phyloP scores from a whole-genome alignment of 2,329 filamentous ascomycete species.

The Beauveria scarabaeidicola region DNA sequence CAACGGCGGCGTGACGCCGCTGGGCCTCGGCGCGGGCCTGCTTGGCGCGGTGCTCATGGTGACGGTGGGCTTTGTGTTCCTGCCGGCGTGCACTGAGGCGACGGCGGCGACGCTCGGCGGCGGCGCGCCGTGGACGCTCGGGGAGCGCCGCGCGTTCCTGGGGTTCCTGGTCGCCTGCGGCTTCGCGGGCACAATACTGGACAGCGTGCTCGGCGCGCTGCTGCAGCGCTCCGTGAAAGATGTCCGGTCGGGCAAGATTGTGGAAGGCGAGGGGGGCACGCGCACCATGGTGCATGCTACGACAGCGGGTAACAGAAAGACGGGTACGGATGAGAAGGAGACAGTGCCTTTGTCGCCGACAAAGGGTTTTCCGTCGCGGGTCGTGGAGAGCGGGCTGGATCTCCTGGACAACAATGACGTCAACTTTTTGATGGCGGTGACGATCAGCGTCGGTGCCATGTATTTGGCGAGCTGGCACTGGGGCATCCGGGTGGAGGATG shows the following conservation, averaged over 20 bases:
- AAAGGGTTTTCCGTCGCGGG: slow-evolving; percentile 46
- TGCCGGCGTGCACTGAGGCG: slow-evolving; percentile 57
- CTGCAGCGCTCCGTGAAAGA: slow-evolving; percentile 84
- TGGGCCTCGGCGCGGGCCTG: slow-evolving; percentile 65
- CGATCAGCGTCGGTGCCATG: slow-evolving; percentile 76
- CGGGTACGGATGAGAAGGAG: slow-evolving; percentile 29
- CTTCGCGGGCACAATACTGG: slow-evolving; percentile 69
- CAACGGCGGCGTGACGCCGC: slow-evolving; percentile 79
- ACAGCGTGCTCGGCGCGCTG: slow-evolving; percentile 78
- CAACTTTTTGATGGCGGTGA: slow-evolving; percentile 82
- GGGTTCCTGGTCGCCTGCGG: slow-evolving; percentile 63
- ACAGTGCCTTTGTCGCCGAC: slow-evolving; percentile 31
- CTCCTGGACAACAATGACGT: slow-evolving; percentile 92
- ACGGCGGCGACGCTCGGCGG: slow-evolving; percentile 31
- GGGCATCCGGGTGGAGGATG: slow-evolving; percentile 41
- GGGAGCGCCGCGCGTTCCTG: slow-evolving; percentile 39
- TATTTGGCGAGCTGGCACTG: slow-evolving; percentile 52
- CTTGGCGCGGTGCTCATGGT: slow-evolving; percentile 66
- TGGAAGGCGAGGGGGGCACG: slow-evolving; percentile 73
- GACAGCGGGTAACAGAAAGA: slow-evolving; percentile 15
- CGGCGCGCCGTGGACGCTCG: slow-evolving; percentile 39
- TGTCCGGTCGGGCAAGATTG: slow-evolving; percentile 71
- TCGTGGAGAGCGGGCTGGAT: slow-evolving; percentile 59
- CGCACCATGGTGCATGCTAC: slow-evolving; percentile 41
- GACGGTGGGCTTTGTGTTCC: slow-evolving; percentile 52